Percentiles rank a stretch among this genome's conserved stretches.
Evolutionary conservation across 768 basidiomycete genomes (phyloP).

Genomic region (Boletus huronensis): DNA sequence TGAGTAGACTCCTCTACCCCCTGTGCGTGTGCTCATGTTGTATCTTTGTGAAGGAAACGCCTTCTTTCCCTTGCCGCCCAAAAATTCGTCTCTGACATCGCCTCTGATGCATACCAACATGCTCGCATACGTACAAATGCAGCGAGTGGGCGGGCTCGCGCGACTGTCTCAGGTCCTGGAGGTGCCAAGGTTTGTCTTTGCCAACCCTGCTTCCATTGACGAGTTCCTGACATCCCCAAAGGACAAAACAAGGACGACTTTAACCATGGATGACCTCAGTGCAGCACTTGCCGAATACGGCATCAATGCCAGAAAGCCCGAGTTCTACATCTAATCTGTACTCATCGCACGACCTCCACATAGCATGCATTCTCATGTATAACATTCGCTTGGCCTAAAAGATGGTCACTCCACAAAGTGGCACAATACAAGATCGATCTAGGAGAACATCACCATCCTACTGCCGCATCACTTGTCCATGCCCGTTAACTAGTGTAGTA

Average conservation of each 20-base stretch:
- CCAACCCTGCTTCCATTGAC: background rate
- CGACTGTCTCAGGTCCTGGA: constrained; percentile 52
- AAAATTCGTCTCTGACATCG: constrained; percentile 96
- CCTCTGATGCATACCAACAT: constrained; percentile 95
- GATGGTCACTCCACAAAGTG: background rate
- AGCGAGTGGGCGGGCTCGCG: constrained; percentile 63
- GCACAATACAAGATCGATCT: background rate
- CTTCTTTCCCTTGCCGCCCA: constrained; percentile 94
- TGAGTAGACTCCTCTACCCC: constrained; percentile 37
- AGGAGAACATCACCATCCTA: background rate
- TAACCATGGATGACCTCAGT: constrained; percentile 97
- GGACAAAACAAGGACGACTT: constrained; percentile 89
- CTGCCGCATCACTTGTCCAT: background rate
- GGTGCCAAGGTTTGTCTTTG: constrained; percentile 55
- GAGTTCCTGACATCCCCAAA: constrained; percentile 26
- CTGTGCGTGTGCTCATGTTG: background rate
- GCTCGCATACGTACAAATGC: constrained; percentile 94
- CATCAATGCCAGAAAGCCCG: constrained; percentile 89
- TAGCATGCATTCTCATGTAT: background rate
- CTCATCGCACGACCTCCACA: background rate
- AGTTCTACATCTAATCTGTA: constrained; percentile 72
- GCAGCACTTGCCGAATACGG: constrained; percentile 94
- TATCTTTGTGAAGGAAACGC: constrained; percentile 63
- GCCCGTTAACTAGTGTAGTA: background rate
- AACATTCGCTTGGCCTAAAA: constrained; percentile 1